These are phyloP conservation scores for Russula compacta DNA, from an alignment of 768 basidiomycete genomes.

Conservation along the genomic window DNA sequence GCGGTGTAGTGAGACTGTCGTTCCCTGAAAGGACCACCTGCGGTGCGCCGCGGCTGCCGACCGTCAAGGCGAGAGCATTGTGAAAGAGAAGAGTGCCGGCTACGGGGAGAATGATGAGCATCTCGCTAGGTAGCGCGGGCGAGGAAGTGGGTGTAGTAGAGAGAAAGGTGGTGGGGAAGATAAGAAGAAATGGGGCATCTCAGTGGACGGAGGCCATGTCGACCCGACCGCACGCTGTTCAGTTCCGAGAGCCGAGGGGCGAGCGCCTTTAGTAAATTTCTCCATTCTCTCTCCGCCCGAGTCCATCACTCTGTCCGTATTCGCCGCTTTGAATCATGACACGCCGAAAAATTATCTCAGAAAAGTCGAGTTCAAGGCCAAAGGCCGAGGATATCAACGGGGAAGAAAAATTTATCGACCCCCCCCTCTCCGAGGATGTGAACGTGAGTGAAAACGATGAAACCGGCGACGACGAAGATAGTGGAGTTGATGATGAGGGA, in stretches of 20 bases:
- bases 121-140: neutral
- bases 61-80: neutral
- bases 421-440: neutral
- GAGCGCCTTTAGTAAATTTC: too few species aligned
- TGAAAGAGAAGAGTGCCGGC: neutral
- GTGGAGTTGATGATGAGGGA: conserved; percentile 48
- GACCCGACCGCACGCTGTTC: too few species aligned
- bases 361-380: neutral
- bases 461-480: conserved; percentile 19
- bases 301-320: too few species aligned
- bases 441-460: neutral
- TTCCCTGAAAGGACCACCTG: neutral
- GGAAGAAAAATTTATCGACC: neutral
- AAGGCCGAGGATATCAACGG: neutral
- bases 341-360: neutral
- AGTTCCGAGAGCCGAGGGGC: too few species aligned
- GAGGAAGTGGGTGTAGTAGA: neutral
- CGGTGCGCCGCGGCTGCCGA: neutral
- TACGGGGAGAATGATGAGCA: neutral
- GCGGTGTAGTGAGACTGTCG: neutral
- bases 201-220: too few species aligned
- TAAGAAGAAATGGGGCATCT: neutral
- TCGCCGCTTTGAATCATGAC: neutral
- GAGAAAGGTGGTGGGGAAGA: neutral
- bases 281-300: too few species aligned